phyloP scores from a whole-genome alignment of 495 filamentous ascomycete genomes.

The Bryoglossum gracile region DNA sequence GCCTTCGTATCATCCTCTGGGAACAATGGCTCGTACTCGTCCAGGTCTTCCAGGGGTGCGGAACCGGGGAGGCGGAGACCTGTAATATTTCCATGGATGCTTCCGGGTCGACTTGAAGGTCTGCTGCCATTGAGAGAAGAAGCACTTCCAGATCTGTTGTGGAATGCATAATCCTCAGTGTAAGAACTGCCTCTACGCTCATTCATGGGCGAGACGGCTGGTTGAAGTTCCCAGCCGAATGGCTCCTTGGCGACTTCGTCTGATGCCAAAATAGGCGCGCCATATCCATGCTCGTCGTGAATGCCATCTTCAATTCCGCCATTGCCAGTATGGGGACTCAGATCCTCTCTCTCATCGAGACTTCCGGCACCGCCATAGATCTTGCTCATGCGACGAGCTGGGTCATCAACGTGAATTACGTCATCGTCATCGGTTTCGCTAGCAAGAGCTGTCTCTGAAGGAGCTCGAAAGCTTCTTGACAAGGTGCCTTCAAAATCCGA shows the following conservation, averaged over 20 bases:
- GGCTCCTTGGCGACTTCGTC: constrained; percentile 84
- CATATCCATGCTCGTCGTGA: constrained; percentile 46
- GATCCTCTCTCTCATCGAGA: constrained; percentile 22
- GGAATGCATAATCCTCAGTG: constrained; percentile 34
- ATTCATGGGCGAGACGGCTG: constrained; percentile 63
- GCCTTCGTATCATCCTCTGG: constrained; percentile 70
- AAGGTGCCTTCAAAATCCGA: constrained; percentile 23
- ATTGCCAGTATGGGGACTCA: no score
- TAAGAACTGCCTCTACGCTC: constrained; percentile 52
- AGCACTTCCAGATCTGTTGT: constrained; percentile 17
- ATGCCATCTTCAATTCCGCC: constrained; percentile 34
- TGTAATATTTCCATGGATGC: constrained; percentile 44
- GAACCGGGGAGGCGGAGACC: constrained; percentile 25
- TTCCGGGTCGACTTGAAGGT: constrained; percentile 64
- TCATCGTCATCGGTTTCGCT: constrained; percentile 47
- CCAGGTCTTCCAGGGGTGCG: constrained; percentile 79
- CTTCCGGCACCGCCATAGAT: constrained; percentile 45
- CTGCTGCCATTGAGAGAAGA: constrained; percentile 54
- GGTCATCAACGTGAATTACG: constrained; percentile 72
- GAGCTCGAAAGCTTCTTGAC: constrained; percentile 22
- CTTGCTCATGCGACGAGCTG: constrained; percentile 54
- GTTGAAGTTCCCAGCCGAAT: constrained; percentile 42
- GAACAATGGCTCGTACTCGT: constrained; percentile 94
- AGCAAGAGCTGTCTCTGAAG: constrained; percentile 30
- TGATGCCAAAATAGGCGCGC: constrained; percentile 79